Evolutionary conservation across 495 filamentous ascomycete genomes (phyloP), one percentile per base, ranked within the genome.

Genomic region (Ramalina intermedia): DNA sequence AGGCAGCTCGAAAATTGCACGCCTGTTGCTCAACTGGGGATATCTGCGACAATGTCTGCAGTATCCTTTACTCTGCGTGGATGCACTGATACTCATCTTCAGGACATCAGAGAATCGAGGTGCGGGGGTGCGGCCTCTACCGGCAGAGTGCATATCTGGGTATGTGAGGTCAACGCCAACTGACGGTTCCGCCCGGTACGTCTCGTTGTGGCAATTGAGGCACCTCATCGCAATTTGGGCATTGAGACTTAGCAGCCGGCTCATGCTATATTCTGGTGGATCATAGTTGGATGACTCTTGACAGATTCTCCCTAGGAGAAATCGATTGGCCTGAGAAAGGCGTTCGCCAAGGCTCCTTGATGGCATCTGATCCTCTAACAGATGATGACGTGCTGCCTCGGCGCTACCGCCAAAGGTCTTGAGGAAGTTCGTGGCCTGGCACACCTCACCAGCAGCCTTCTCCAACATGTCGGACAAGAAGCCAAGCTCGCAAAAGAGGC

Each of bases 381-480:
- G 65, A 8, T 83, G 80, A 44, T 87, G 58, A 17, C 73, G 80
- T 7, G 72, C 75, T 21, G 85, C 83, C 62, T 85, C 79, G 1
- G 83, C 77, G 46, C 82, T 79, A 54, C 76, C 81, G 59, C 84
- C 84, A 55, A 96, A 81, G 0, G 88, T 83, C 64, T 87, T 91
- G 35, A 96, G 66, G 55, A 99, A 78, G 60, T 99, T 99, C 1
- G 90, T 94, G n/a, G 91, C 91, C 56, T 96, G 91, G 56, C 93
- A 96, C 52, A 88, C 91, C 48, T 85, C 80, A 2, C 89, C 91
- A 55, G 81, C 80, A 6, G 90, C 90, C 58, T 95, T 96, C 55
- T 96, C 85, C 29, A 99, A 71, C 91, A 99, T 99, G 59, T 99
- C 91, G 56, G 96, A 89, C 17, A 99, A 69, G 61, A 89, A 98